Evolutionary conservation across 2,329 filamentous ascomycete genomes (phyloP), one percentile per base, ranked within the genome.

Genomic region (Triangularia verruculosa): DNA sequence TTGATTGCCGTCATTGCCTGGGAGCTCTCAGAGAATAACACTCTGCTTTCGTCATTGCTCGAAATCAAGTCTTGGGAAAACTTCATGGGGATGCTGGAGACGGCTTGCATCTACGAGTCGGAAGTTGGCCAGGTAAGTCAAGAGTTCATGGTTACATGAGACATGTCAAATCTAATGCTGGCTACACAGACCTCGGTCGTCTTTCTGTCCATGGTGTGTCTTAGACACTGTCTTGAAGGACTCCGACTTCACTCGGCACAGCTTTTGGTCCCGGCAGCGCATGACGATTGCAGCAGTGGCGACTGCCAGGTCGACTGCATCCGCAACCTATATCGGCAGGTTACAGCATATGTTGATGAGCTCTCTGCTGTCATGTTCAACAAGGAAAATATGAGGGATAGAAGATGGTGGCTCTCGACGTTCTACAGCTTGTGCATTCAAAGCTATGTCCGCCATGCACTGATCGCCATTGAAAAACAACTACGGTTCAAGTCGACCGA

Each of bases 341-440:
- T 73, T 5, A 66, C 70, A n/a, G 59, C 67, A 0, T 74, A 73
- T 56, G 67, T 73, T 52, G 71, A 73, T n/a, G 72, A 74, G 64
- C 67, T 74, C 3, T 73, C 72, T 2, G 61, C 69, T 1, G 68
- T 74, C 24, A 70, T 74, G 61, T 74, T 74, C 61, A 72, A 73
- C 67, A 74, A 73, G 62, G 72, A 73, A 58, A 74, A 73, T 27
- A 69, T 74, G 66, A 68, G 72, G 13, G 72, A 74, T 53, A 64
- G 72, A 20, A 69, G 71, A 13, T 74, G 72, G 72, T 74, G 72
- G 72, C 59, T 74, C 8, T 73, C 72, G 39, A 73, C 72, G 0
- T 74, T 73, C 57, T 74, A 73, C 63, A 73, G 71, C 55, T 65
- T 74, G 4, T 73, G 68, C 62, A 73, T 74, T 65, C 72, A 74